Base-by-base conservation (phyloP, 108 stramenopile species). In the Nannochloropsis gaditana region DNA sequence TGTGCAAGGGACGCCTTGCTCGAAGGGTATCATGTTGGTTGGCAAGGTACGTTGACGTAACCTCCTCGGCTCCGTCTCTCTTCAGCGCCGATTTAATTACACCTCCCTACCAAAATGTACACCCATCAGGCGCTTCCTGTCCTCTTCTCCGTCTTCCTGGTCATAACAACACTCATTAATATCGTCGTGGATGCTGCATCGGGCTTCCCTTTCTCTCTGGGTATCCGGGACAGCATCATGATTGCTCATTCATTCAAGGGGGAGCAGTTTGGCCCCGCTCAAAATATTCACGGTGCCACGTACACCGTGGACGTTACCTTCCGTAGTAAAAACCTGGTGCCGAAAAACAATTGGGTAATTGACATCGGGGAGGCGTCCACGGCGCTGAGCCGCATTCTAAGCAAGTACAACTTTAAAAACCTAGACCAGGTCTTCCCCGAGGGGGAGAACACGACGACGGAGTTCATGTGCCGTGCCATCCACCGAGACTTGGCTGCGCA, bases 281-380 rank as follows among this genome's bases (percentile, higher is more conserved):
- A 95, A 43, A 92, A 93, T n/a, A 44, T 95, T 86, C 96, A 96
- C 82, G 96, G 96, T 5, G 96, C 96, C 6, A 96, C 96, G 21
- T 96, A 96, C 89, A 96, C 95, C 9, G 94, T 94, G 79, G 96
- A 96, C 80, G 96, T 95, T 17, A 94, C 95, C 80, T 96, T 96
- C 90, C 86, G 89, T 21, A 87, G 92, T 10, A 82, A 88, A 42
- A 81, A 89, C 3, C 85, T 96, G 43, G 90, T 93, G 47, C 87
- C 88, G 41, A 91, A 91, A 86, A 90, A 89, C 21, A 96, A 96
- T 90, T 96, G 96, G 96, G 96, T 96, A 21, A 93, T 96, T 82
- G 96, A 96, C 85, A 96, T 96, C 85, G 96, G 96, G 41, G 86
- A 92, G 80, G 96, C 96, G 21, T 93, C 93, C 5, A 92, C 93